These are phyloP conservation scores for Oryza meridionalis DNA, from an alignment of 176 grass and related monocot genomes.

Conservation along the genomic window DNA sequence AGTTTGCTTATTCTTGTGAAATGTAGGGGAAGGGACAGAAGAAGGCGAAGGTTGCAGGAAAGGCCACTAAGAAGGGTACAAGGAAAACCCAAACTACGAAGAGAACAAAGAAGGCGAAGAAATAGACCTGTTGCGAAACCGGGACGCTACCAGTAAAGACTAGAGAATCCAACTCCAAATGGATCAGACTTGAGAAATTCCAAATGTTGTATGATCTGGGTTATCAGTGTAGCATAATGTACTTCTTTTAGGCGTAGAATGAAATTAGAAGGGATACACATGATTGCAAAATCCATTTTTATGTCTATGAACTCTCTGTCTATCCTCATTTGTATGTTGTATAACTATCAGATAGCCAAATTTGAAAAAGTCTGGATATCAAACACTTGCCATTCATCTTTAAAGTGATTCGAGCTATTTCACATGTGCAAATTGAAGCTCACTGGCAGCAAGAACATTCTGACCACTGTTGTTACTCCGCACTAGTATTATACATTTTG, in stretches of 20 bases:
- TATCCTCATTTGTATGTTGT: not conserved
- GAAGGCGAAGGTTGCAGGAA: conserved; percentile 65
- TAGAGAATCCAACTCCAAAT: not conserved
- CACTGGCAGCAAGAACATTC: not conserved
- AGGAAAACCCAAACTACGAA: conserved; percentile 62
- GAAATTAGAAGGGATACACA: not conserved
- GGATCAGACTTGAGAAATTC: not conserved
- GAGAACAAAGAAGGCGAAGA: conserved; percentile 77
- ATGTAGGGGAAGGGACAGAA: conserved; percentile 61
- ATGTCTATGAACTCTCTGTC: not conserved
- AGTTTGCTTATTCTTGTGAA: conserved; percentile 4
- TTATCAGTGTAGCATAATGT: conserved; percentile 8
- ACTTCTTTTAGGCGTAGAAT: not conserved
- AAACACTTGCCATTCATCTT: not conserved
- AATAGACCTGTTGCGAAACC: conserved; percentile 31
- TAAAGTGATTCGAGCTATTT: not conserved
- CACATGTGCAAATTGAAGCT: not conserved
- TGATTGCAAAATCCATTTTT: not conserved
- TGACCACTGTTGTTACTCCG: no score
- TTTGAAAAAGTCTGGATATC: not conserved
- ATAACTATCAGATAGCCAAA: not conserved
- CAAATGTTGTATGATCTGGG: not conserved
- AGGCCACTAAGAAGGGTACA: conserved; percentile 54
- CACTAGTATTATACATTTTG: no score
- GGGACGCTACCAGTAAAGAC: not conserved